Conservation (phyloP, 2,329 filamentous ascomycete genomes). For the Ceratocystis destructans region DNA sequence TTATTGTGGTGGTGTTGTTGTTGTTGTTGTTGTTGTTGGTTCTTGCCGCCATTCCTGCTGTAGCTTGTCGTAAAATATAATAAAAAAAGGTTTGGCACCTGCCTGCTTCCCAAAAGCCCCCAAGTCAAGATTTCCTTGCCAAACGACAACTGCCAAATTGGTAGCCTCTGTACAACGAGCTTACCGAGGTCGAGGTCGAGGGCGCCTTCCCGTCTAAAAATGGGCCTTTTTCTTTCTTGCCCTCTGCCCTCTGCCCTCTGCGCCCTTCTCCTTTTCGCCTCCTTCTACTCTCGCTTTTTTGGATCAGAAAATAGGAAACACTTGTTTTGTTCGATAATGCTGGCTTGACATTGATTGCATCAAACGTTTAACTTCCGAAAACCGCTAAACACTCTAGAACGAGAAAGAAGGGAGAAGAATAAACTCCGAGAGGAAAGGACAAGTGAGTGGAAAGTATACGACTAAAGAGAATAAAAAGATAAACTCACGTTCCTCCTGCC, state of each 20-base stretch:
- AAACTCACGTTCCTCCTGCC: background rate
- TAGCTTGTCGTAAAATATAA: background rate
- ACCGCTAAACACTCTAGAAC: conserved; percentile 1
- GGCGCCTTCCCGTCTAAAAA: background rate
- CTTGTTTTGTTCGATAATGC: background rate
- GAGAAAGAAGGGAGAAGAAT: background rate
- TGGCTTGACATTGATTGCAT: background rate
- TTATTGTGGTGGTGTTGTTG: too few relatives aligned
- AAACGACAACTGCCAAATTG: too few relatives aligned
- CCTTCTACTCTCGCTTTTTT: background rate
- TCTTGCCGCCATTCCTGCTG: too few relatives aligned
- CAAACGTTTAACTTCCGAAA: background rate
- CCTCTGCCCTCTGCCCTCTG: background rate
- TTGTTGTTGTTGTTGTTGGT: too few relatives aligned
- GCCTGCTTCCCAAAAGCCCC: background rate
- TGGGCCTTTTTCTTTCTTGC: background rate
- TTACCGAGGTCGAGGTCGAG: background rate
- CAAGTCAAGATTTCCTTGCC: too few relatives aligned
- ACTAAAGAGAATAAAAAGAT: background rate
- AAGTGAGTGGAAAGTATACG: background rate
- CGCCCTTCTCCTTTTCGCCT: background rate
- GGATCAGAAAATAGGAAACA: background rate
- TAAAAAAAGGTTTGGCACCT: background rate
- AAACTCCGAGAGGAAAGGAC: background rate
- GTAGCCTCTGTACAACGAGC: too few relatives aligned